Percentiles rank a stretch among this genome's conserved stretches.
Evolutionary conservation across 441 rosid species (phyloP).

Genomic region (Pelargonium citronellum): DNA sequence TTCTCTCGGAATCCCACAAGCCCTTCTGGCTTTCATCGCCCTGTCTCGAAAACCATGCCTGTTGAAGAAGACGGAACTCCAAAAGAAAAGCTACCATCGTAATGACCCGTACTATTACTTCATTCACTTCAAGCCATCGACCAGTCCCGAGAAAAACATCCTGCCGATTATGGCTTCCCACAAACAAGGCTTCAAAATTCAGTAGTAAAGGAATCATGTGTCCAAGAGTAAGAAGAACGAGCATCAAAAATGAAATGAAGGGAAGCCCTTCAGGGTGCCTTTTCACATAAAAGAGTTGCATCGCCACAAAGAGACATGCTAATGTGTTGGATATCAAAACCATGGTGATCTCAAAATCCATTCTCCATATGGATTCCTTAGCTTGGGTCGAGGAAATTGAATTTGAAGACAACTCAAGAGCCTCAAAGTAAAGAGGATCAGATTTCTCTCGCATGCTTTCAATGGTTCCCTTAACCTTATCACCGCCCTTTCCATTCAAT

Average conservation of each 20-base stretch:
- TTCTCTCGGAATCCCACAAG: conserved; percentile 63
- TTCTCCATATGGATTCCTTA: conserved; percentile 74
- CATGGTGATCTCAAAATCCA: conserved; percentile 79
- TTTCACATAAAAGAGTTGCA: conserved; percentile 72
- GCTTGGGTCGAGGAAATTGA: conserved; percentile 57
- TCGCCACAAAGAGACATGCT: conserved; percentile 59
- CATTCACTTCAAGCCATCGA: conserved; percentile 82
- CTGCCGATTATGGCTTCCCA: conserved; percentile 36
- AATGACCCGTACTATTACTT: conserved; percentile 69
- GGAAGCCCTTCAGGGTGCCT: conserved; percentile 64
- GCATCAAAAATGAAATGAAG: conserved; percentile 63
- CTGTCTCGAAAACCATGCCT: conserved; percentile 62
- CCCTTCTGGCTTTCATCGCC: conserved; percentile 29
- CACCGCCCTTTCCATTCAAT: conserved; percentile 39
- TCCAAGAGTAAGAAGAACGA: conserved; percentile 54
- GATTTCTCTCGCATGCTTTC: conserved; percentile 51
- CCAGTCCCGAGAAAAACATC: conserved; percentile 56
- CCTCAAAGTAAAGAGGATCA: conserved; percentile 58
- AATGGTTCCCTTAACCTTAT: conserved; percentile 55
- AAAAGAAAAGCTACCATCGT: conserved; percentile 82
- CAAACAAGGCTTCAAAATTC: conserved; percentile 72
- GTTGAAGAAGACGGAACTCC: conserved; percentile 70
- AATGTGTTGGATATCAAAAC: conserved; percentile 67
- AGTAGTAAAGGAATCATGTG: conserved; percentile 74
- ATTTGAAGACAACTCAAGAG: conserved; percentile 51